Conservation (phyloP, 345 rosid genomes). For the Syzygium oleosum region DNA sequence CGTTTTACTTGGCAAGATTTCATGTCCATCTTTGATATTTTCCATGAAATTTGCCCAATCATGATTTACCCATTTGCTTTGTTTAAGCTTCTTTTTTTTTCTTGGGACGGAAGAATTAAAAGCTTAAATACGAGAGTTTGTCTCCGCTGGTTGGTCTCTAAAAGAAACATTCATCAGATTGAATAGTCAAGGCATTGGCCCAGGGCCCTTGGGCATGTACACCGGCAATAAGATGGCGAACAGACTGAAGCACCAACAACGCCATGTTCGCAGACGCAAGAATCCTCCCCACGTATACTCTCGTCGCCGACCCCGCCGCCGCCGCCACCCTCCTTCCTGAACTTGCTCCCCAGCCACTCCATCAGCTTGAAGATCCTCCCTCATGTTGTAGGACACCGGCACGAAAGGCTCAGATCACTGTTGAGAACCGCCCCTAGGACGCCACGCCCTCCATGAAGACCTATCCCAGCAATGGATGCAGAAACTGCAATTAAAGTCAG, state of each 20-base stretch:
- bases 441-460: slow-evolving; percentile 68
- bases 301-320: slow-evolving; percentile 18
- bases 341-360: slow-evolving; percentile 56
- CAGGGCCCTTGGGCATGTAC: slow-evolving; percentile 44
- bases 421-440: slow-evolving; percentile 42
- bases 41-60: not conserved
- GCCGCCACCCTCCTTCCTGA: slow-evolving; percentile 9
- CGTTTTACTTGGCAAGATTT: not conserved
- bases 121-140: not conserved
- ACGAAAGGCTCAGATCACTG: slow-evolving; percentile 54
- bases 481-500: not conserved
- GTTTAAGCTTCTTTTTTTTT: not conserved
- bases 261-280: slow-evolving; percentile 57
- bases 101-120: not conserved
- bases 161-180: not conserved
- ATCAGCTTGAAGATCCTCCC: slow-evolving; percentile 45
- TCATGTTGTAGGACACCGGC: slow-evolving; percentile 56
- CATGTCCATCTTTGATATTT: not conserved
- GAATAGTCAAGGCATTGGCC: not conserved
- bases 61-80: not conserved
- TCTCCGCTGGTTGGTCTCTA: not conserved
- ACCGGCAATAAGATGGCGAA: slow-evolving; percentile 72
- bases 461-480: not conserved
- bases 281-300: slow-evolving; percentile 38
- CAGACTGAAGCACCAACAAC: slow-evolving; percentile 69